Evolutionary conservation across 2,329 filamentous ascomycete genomes (phyloP).

Genomic region (Lachnellula cervina): DNA sequence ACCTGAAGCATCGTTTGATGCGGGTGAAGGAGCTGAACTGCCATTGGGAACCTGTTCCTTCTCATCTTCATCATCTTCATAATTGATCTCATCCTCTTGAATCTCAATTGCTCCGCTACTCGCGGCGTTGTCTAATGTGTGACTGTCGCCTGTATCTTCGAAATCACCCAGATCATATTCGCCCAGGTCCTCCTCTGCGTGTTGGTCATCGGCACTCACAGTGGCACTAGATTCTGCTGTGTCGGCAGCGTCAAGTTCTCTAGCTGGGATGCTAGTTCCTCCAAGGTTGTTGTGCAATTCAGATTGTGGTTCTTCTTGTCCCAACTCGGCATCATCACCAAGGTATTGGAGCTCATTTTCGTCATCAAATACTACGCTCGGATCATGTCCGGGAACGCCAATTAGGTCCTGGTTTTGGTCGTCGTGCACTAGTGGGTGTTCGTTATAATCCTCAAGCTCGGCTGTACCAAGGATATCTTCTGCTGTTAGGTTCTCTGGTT

Average conservation of each 20-base stretch:
- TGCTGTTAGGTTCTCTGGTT: background rate
- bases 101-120: constrained; percentile 20
- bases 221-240: constrained; percentile 32
- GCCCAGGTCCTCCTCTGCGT: constrained; percentile 29
- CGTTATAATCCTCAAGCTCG: background rate
- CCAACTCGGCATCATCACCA: background rate
- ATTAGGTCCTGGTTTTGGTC: background rate
- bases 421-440: background rate
- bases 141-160: constrained; percentile 20
- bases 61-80: constrained; percentile 25
- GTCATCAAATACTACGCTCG: background rate
- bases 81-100: constrained; percentile 28
- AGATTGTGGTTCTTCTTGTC: constrained; percentile 1
- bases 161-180: constrained; percentile 34
- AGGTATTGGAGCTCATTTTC: background rate
- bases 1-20: constrained; percentile 7
- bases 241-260: constrained; percentile 16
- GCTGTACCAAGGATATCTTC: background rate
- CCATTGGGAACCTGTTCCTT: constrained; percentile 3
- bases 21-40: background rate
- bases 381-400: background rate
- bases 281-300: constrained; percentile 34
- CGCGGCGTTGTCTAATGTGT: background rate
- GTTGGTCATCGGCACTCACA: constrained; percentile 34
- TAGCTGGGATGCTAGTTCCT: constrained; percentile 27